phyloP scores from a whole-genome alignment of 2,329 filamentous ascomycete genomes.

The Allantophomopsis cytisporea region DNA sequence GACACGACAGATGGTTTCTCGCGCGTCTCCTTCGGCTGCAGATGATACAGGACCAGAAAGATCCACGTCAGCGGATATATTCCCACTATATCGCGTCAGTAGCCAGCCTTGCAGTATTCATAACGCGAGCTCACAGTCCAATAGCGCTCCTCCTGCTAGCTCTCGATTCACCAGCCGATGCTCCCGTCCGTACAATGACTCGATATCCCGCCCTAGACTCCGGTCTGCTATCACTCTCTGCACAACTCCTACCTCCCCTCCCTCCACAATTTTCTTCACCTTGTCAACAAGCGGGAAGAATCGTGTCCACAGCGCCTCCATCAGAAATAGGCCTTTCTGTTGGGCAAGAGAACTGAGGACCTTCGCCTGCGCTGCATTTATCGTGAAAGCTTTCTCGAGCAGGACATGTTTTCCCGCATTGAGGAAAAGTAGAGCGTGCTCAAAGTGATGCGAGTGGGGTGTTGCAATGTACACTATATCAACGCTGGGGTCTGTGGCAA shows the following conservation, averaged over 20 bases:
- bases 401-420: conserved; percentile 51
- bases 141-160: conserved; percentile 47
- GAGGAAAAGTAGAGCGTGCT: conserved; percentile 47
- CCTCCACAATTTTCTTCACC: not conserved
- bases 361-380: conserved; percentile 47
- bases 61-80: no score
- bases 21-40: no score
- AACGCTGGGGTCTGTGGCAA: conserved; percentile 45
- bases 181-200: conserved; percentile 16
- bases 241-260: no score
- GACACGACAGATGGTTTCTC: no score
- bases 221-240: not conserved
- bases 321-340: conserved; percentile 40
- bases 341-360: conserved; percentile 41
- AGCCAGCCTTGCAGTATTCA: no score
- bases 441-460: conserved; percentile 56
- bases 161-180: conserved; percentile 54
- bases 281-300: conserved; percentile 49
- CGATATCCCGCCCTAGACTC: not conserved
- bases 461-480: conserved; percentile 56
- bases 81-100: no score
- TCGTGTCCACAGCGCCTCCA: conserved; percentile 56
- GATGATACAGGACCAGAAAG: no score
- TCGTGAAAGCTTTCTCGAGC: conserved; percentile 59
- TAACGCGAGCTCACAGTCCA: conserved; percentile 54